These are phyloP conservation scores for Rhododendron kiyosumense DNA, from an alignment of 148 eudicot genomes.

Conservation along the genomic window DNA sequence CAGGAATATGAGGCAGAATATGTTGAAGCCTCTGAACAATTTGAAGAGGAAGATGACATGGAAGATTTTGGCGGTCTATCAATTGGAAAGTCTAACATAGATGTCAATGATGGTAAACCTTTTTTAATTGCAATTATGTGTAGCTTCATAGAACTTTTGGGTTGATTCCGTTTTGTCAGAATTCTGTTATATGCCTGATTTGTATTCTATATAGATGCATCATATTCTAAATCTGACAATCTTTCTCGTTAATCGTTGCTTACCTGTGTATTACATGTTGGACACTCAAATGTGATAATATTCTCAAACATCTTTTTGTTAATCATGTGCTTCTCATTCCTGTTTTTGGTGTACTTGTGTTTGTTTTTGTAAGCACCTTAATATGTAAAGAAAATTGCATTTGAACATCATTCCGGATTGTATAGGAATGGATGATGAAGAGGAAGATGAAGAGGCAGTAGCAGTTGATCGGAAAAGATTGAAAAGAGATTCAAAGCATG, in stretches of 20 bases:
- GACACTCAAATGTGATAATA: not conserved
- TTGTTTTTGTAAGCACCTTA: not conserved
- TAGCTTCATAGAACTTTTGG: not conserved
- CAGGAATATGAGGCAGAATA: slow-evolving; percentile 65
- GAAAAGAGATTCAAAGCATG: slow-evolving; percentile 29
- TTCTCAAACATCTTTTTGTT: not conserved
- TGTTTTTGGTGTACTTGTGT: not conserved
- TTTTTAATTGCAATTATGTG: not conserved
- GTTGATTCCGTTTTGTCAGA: not conserved
- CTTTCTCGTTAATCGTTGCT: not conserved
- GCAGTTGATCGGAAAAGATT: slow-evolving; percentile 28
- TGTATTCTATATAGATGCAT: not conserved
- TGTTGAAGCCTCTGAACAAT: slow-evolving; percentile 75
- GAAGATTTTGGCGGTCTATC: slow-evolving; percentile 66
- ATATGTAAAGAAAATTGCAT: not conserved
- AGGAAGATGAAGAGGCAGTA: slow-evolving; percentile 25
- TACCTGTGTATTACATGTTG: not conserved
- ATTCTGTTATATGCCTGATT: not conserved
- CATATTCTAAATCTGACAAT: not conserved
- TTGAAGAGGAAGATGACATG: slow-evolving; percentile 77
- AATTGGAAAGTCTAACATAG: slow-evolving; percentile 15
- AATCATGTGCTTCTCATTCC: not conserved
- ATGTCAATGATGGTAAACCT: slow-evolving; percentile 25
- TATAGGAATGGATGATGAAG: slow-evolving; percentile 46
- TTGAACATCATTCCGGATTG: not conserved